Evolutionary conservation across 2,329 filamentous ascomycete species (phyloP), one percentile per base, ranked within the genome.

Genomic region (Exophiala bonariae): DNA sequence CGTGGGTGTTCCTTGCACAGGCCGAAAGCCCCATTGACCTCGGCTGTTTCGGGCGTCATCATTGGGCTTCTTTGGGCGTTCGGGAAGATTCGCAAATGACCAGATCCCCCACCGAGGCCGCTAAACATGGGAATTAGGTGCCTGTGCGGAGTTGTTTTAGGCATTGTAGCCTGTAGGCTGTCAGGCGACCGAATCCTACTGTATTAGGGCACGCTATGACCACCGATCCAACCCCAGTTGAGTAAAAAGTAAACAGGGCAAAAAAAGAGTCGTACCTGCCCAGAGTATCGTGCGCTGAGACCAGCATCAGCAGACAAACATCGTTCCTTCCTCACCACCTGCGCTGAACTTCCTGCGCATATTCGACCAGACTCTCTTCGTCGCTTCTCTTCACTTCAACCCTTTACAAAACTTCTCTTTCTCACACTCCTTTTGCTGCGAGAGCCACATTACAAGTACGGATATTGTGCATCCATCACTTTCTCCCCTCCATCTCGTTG

Each of bases 391-490:
- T 35, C 16, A 30, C 13, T 34, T 20, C 35, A 31, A 32, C 32
- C 32, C 22, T 23, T 37, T 16, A 9, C 31, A 37, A 6, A 30
- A 26, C 2, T 38, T 48, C 46, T 36, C 18, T 23, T 49, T 38
- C 41, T 44, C 40, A 50, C 52, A 55, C 52, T 52, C 49, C 42
- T 52, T 55, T 37, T 49, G 44, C 48, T 50, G 41, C 17, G 31
- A 20, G 38, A 49, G 44, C 44, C 40, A 10, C 45, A 52, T 46
- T 51, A 45, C 47, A 44, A 49, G 44, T 26, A 34, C 5, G 16
- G 8, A 9, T 16, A 10, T 19, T 16, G 6, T 20, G 14, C n/a
- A 37, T 13, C 32, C n/a, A 14, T 14, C 17, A 34, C 6, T 18
- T 18, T 14, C 13, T 14, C 8, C 32, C 32, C 17, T 34, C 32